Base-by-base conservation (phyloP, 306 rosid genomes). In the Rosa rugosa region DNA sequence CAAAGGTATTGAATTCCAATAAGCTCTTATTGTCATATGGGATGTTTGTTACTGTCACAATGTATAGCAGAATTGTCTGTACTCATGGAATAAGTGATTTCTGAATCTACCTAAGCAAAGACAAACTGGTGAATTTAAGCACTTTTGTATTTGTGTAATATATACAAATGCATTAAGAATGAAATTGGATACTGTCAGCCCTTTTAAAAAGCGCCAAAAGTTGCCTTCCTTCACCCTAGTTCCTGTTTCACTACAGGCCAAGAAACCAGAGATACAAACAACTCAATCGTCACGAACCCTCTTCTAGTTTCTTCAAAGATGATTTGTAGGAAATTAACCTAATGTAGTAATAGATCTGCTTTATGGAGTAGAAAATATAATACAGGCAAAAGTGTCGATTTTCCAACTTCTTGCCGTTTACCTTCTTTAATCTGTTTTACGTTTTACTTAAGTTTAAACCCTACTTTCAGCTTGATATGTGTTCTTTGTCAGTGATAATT, bases 111-210 rank as follows among this genome's bases (percentile, higher is more conserved):
- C 45, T 11, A 36, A 66, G 73, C 71, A 11, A 80, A 80, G 79
- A 83, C 88, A 83, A 81, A 72, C 46, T 10, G 50, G 69, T 16
- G 84, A 83, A 80, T 73, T 87, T 77, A 69, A 62, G 44, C 71
- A 13, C 50, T 62, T 78, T 76, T 82, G 91, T 81, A 17, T 75
- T 65, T 71, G 41, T 64, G 4, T 6, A 6, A 2, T 76, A 56
- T 84, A 70, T 56, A 76, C 71, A 68, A 75, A 79, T 14, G 81
- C 85, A 86, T 82, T 81, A 85, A 76, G 75, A 78, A 41, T 72
- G 76, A 80, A 70, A 75, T 69, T 17, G 80, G 74, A 23, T 44
- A 5, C 54, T 70, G 74, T 46, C n/a, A 11, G 17, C 72, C 50
- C 44, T 25, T 25, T 8, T 7, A 38, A 18, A 38, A 66, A 17